Percentiles rank a stretch among this genome's conserved stretches.
phyloP scores from a whole-genome alignment of 176 grass and related monocot genomes.

The Sorghum bicolor region DNA sequence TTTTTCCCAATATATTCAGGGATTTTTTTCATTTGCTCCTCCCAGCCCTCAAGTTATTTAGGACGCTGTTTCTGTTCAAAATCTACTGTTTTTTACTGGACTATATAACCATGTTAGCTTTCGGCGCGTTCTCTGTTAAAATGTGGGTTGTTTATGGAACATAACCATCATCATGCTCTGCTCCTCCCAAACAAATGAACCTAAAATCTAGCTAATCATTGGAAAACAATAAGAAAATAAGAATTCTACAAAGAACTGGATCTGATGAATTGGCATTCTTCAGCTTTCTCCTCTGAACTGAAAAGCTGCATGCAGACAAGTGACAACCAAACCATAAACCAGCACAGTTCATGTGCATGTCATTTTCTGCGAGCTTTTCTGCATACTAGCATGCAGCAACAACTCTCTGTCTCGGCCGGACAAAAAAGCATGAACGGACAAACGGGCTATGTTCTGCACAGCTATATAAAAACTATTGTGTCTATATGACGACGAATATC shows the following conservation, averaged over 20 bases:
- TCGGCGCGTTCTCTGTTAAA: no score
- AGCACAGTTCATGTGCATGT: not conserved
- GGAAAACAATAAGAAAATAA: not conserved
- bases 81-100: no score
- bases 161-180: no score
- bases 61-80: no score
- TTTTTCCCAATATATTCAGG: no score
- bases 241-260: not conserved
- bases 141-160: no score
- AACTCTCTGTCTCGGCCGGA: not conserved
- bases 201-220: not conserved
- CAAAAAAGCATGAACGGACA: constrained; percentile 4
- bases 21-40: no score
- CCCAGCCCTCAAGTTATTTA: no score
- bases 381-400: not conserved
- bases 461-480: not conserved
- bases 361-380: constrained; percentile 3
- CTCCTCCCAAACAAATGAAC: not conserved
- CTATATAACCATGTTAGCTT: no score
- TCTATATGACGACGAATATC: no score
- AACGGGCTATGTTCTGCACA: not conserved
- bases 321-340: not conserved
- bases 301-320: not conserved
- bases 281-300: not conserved
- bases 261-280: not conserved